Evolutionary conservation across 176 grass and related monocot species (phyloP).

Genomic region (Oryza meridionalis): DNA sequence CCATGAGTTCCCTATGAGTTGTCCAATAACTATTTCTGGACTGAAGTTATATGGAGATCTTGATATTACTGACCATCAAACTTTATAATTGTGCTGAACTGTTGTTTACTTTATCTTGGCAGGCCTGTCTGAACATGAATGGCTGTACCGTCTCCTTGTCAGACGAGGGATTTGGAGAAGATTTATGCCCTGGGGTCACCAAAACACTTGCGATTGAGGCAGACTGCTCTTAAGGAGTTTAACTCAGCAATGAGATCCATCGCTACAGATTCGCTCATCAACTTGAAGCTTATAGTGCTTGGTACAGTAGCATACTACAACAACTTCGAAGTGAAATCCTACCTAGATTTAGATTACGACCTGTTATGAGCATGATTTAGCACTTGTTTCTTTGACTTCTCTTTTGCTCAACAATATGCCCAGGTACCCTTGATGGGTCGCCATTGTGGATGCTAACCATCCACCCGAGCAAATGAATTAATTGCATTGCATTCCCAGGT

Average conservation of each 20-base stretch:
- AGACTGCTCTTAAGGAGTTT: slow-evolving; percentile 59
- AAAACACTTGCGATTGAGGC: slow-evolving; percentile 84
- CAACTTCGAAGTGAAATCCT: not conserved
- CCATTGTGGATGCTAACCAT: not conserved
- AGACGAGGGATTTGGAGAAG: slow-evolving; percentile 55
- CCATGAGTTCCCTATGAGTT: slow-evolving; percentile 21
- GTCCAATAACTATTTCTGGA: slow-evolving; percentile 9
- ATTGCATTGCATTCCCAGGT: not conserved
- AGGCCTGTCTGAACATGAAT: slow-evolving; percentile 72
- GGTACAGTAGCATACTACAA: not conserved
- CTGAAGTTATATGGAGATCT: slow-evolving; percentile 16
- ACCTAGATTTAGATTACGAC: slow-evolving; percentile 8
- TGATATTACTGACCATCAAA: slow-evolving; percentile 28
- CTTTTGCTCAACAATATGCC: not conserved
- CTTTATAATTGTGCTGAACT: slow-evolving; percentile 29
- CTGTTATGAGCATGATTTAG: not conserved
- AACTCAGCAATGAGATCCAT: not conserved
- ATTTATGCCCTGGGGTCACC: slow-evolving; percentile 65
- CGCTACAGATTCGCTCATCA: slow-evolving; percentile 7
- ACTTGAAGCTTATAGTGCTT: not conserved
- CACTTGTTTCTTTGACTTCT: not conserved
- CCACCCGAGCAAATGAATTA: not conserved
- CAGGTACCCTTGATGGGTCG: not conserved
- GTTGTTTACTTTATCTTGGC: slow-evolving; percentile 37
- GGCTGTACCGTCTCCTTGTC: slow-evolving; percentile 64